Evolutionary conservation across 73 alveolate species (phyloP), one percentile per base, ranked within the genome.

Genomic region (Tetrahymena elliotti): DNA sequence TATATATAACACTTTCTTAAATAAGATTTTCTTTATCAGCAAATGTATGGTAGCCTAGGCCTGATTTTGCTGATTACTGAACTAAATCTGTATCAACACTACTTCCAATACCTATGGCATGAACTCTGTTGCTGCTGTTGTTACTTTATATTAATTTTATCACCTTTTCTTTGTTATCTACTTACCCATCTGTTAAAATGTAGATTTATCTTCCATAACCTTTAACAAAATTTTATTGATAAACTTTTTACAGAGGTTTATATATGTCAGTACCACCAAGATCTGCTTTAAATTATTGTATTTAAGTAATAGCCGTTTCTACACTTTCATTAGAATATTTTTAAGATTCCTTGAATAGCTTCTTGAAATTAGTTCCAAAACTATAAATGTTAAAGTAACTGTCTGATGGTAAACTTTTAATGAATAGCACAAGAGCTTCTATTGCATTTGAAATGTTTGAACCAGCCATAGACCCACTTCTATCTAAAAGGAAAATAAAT

Each of bases 191-290:
- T 7, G 88, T 68, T 22, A 68, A 31, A 6, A 68, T 27, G 33
- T 68, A 68, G n/a, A 68, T 68, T 68, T 68, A 68, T n/a, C 36
- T 68, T n/a, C 36, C 36, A 68, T 68, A 68, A 27, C 88, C 88
- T n/a, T n/a, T 27, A 18, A 68, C 22, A n/a, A 6, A 27, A 22
- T 6, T 6, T 47, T 27, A 22, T 18, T 68, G 16, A 68, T 22
- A 68, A 27, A 68, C n/a, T 1, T 27, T 16, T 37, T 96, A 47
- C 15, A 99, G 94, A 13, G 99, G 99, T 34, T 83, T 34, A 36
- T 94, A 95, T 34, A 99, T 96, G 53, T 98, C 96, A 11, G 99
- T 99, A 34, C 99, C 99, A 6, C 99, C 99, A 96, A 98, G 31
- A 92, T 95, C 82, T 4, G 99, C 98, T 22, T 20, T n/a, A 68